Conservation (phyloP, 176 grass and related monocot genomes). For the Ampelocalamus luodianensis region DNA sequence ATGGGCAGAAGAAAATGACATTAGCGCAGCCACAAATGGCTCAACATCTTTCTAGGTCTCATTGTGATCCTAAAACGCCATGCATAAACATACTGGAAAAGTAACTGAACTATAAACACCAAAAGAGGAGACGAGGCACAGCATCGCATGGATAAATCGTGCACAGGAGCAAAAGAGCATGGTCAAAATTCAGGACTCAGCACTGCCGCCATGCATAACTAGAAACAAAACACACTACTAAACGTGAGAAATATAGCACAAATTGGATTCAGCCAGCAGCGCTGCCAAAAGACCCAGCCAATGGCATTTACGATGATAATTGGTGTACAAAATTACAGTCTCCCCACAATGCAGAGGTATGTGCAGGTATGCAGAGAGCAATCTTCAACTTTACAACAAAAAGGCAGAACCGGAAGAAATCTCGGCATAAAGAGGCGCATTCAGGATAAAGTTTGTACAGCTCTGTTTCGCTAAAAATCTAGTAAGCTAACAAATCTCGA, state of each 20-base stretch:
- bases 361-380: slow-evolving; percentile 36
- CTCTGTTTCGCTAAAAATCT: slow-evolving; percentile 42
- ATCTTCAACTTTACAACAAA: slow-evolving; percentile 35
- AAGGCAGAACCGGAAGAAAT: slow-evolving; percentile 8
- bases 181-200: neutral
- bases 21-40: neutral
- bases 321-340: slow-evolving; percentile 29
- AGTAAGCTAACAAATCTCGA: slow-evolving; percentile 50
- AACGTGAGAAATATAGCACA: neutral
- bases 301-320: slow-evolving; percentile 3
- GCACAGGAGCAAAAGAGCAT: neutral
- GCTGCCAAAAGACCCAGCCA: neutral
- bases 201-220: neutral
- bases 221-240: neutral
- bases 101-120: neutral
- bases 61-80: neutral
- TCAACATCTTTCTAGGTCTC: neutral
- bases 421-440: slow-evolving; percentile 18
- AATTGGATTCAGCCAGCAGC: neutral
- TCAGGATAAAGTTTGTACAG: slow-evolving; percentile 39
- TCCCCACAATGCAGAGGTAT: slow-evolving; percentile 29
- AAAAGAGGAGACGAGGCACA: neutral
- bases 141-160: neutral
- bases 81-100: neutral
- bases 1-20: neutral